Evolutionary conservation across 169 alveolate genomes (phyloP).

Genomic region (Cryptosporidium felis): DNA sequence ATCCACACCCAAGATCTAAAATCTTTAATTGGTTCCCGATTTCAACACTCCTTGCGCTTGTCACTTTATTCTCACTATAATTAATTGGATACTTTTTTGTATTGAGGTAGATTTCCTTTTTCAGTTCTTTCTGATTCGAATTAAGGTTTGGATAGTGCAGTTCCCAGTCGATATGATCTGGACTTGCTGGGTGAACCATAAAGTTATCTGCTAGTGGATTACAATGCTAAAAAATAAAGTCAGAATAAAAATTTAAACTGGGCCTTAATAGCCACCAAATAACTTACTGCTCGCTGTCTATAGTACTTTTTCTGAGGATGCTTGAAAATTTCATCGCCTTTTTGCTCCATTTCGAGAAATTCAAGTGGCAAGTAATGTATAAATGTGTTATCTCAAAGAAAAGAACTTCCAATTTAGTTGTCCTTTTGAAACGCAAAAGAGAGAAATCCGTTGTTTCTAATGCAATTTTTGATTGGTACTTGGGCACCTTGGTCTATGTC

Average conservation of each 20-base stretch:
- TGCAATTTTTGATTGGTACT: too few species aligned
- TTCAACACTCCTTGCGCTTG: neutral
- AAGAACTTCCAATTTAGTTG: too few species aligned
- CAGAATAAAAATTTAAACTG: neutral
- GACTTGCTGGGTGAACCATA: conserved; percentile 81
- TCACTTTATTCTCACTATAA: conserved; percentile 47
- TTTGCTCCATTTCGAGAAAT: neutral
- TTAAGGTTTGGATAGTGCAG: conserved; percentile 78
- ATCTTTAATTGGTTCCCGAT: conserved; percentile 63
- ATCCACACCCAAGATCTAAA: conserved; percentile 90
- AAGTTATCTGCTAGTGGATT: conserved; percentile 86
- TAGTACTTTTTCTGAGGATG: conserved; percentile 74
- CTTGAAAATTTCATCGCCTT: neutral
- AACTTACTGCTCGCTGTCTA: conserved; percentile 79
- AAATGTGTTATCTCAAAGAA: too few species aligned
- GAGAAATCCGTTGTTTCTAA: too few species aligned
- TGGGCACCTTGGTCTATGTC: too few species aligned
- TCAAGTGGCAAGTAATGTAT: too few species aligned
- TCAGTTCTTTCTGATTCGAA: conserved; percentile 9
- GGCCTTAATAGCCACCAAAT: neutral
- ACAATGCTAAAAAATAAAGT: conserved; percentile 77
- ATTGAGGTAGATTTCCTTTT: conserved; percentile 43
- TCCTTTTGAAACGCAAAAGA: too few species aligned
- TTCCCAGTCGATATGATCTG: conserved; percentile 82
- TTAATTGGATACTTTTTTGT: conserved; percentile 59